Percentiles rank a stretch among this genome's conserved stretches.
phyloP scores from a whole-genome alignment of 345 rosid genomes.

The Clausena lansium region DNA sequence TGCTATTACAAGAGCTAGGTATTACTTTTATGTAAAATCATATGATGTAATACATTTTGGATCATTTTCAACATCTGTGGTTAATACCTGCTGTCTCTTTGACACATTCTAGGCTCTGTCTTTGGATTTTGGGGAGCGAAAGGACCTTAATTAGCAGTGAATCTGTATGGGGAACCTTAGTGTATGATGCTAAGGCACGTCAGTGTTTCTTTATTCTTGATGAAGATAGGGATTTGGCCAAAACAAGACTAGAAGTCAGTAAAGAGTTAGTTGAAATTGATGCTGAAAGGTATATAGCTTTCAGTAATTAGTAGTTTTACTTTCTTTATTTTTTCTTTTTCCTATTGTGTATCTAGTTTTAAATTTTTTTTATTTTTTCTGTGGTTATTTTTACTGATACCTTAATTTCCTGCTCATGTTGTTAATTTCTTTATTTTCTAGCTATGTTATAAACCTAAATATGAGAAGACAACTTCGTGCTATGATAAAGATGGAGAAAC shows the following conservation, averaged over 20 bases:
- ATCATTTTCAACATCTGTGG: not conserved
- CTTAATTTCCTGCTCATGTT: not conserved
- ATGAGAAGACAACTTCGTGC: slow-evolving; percentile 42
- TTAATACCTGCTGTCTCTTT: not conserved
- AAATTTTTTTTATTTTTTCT: too few relatives aligned
- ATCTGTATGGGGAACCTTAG: slow-evolving; percentile 23
- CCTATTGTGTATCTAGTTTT: not conserved
- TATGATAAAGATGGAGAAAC: slow-evolving; percentile 43
- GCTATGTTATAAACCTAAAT: slow-evolving; percentile 38
- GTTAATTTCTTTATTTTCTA: slow-evolving; percentile 12
- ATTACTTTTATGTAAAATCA: not conserved
- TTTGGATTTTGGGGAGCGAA: slow-evolving; percentile 30
- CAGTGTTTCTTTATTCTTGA: slow-evolving; percentile 22
- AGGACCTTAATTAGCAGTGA: slow-evolving; percentile 15
- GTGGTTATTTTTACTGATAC: not conserved
- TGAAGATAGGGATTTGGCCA: not conserved
- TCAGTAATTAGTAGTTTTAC: not conserved
- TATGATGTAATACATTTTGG: not conserved
- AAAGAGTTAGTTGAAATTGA: not conserved
- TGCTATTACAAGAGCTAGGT: slow-evolving; percentile 39
- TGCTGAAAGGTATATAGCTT: slow-evolving; percentile 29
- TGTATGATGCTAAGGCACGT: slow-evolving; percentile 22
- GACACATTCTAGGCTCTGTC: slow-evolving; percentile 21
- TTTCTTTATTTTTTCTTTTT: not conserved
- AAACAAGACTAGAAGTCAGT: not conserved